Evolutionary conservation across 805 yeast genomes (phyloP).

Genomic region (Starmera dryadoides): DNA sequence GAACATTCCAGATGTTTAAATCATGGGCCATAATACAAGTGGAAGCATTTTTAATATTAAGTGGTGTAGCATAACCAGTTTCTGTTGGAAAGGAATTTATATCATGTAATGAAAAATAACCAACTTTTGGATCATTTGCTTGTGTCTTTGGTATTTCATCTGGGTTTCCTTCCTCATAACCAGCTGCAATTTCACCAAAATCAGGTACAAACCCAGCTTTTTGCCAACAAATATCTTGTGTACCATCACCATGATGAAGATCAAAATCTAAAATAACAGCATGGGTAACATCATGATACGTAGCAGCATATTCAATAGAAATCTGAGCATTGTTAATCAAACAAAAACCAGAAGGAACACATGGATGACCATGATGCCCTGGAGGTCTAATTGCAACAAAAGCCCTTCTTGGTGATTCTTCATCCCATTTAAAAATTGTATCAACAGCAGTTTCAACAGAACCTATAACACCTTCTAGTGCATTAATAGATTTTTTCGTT

Average conservation of each 20-base stretch:
- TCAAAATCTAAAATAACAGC: slow-evolving; percentile 80
- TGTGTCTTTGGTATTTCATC: slow-evolving; percentile 41
- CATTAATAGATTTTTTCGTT: slow-evolving; percentile 56
- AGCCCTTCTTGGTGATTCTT: slow-evolving; percentile 33
- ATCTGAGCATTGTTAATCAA: slow-evolving; percentile 75
- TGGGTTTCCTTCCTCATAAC: slow-evolving; percentile 15
- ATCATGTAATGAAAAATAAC: slow-evolving; percentile 80
- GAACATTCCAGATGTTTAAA: slow-evolving; percentile 78
- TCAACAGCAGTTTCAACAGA: slow-evolving; percentile 71
- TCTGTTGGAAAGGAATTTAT: slow-evolving; percentile 85
- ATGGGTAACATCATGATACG: slow-evolving; percentile 59
- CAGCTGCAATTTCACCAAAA: slow-evolving; percentile 28
- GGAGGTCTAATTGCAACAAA: slow-evolving; percentile 75
- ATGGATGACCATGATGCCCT: slow-evolving; percentile 82
- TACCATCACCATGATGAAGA: slow-evolving; percentile 85
- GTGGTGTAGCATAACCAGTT: slow-evolving; percentile 65
- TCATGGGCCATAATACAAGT: slow-evolving; percentile 74
- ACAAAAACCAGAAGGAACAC: slow-evolving; percentile 83
- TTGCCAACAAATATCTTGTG: slow-evolving; percentile 82
- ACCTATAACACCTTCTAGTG: slow-evolving; percentile 72
- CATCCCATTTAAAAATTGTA: slow-evolving; percentile 29
- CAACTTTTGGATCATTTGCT: slow-evolving; percentile 51
- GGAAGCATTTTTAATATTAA: slow-evolving; percentile 66
- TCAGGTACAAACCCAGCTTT: slow-evolving; percentile 56
- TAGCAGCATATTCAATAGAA: slow-evolving; percentile 69